Percentiles rank a stretch among this genome's conserved stretches.
These are phyloP conservation scores for Garcia nutans DNA, from an alignment of 345 rosid genomes.

Conservation along the genomic window DNA sequence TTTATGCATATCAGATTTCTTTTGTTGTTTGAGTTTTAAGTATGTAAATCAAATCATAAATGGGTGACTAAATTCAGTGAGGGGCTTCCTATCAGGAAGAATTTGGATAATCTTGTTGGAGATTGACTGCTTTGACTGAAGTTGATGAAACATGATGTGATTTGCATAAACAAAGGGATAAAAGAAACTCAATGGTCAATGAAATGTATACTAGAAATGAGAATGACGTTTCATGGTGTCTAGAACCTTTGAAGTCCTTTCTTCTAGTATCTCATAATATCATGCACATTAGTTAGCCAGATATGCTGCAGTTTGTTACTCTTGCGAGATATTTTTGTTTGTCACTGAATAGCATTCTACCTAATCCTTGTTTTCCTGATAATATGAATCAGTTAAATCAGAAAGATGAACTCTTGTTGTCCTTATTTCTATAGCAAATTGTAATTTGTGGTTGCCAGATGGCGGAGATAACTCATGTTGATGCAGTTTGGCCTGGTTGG, in stretches of 20 bases:
- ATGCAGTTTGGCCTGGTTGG: constrained; percentile 99
- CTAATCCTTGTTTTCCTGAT: constrained; percentile 5
- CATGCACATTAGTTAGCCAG: neutral
- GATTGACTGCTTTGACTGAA: neutral
- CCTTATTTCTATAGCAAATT: constrained; percentile 1
- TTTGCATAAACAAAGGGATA: neutral
- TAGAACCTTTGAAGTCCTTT: neutral
- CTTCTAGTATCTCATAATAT: constrained; percentile 1
- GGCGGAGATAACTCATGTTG: constrained; percentile 97
- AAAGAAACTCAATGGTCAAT: neutral
- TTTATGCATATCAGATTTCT: constrained; percentile 10
- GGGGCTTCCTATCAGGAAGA: constrained; percentile 6
- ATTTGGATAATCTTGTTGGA: neutral
- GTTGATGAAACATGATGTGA: neutral
- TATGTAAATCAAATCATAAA: neutral
- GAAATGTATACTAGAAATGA: neutral
- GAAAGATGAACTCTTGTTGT: neutral
- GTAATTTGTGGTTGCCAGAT: constrained; percentile 48
- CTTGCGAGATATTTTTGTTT: neutral
- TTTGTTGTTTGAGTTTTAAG: constrained; percentile 8
- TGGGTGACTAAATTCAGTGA: neutral
- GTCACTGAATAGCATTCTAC: neutral
- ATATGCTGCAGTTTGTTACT: neutral
- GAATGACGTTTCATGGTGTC: neutral
- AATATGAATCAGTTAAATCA: neutral